Evolutionary conservation across 768 basidiomycete species (phyloP).

Genomic region (Psilocybe subaeruginosa): DNA sequence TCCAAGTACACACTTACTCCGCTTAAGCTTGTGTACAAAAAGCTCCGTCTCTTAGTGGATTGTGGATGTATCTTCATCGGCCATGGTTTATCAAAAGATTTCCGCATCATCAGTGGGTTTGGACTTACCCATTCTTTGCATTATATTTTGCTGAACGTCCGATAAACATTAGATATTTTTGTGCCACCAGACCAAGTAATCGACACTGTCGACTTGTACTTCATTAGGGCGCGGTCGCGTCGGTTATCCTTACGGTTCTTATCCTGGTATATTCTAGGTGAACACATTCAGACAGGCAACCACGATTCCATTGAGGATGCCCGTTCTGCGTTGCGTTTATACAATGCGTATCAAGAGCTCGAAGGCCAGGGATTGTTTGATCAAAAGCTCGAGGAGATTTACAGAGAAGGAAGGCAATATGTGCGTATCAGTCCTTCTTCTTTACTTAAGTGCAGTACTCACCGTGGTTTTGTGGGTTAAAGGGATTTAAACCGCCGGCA

Average conservation of each 20-base stretch:
- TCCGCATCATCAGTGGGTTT: conserved; percentile 92
- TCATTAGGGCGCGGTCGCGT: conserved; percentile 76
- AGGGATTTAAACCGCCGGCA: conserved; percentile 65
- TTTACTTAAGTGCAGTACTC: background rate
- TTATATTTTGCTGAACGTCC: background rate
- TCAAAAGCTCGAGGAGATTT: conserved; percentile 84
- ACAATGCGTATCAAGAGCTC: conserved; percentile 78
- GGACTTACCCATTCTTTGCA: background rate
- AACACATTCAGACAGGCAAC: conserved; percentile 90
- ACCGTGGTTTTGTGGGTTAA: background rate
- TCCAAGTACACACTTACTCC: conserved; percentile 92
- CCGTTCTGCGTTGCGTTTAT: conserved; percentile 80
- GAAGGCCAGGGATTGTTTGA: conserved; percentile 82
- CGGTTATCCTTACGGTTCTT: conserved; percentile 92
- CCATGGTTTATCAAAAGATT: conserved; percentile 96
- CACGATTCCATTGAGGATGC: conserved; percentile 99
- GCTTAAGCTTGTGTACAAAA: conserved; percentile 98
- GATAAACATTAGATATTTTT: conserved; percentile 72
- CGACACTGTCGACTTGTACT: conserved; percentile 98
- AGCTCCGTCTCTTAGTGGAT: conserved; percentile 90
- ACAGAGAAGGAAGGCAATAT: conserved; percentile 75
- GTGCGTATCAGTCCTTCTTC: conserved; percentile 41
- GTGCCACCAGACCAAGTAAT: conserved; percentile 95
- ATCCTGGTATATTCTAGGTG: conserved; percentile 90
- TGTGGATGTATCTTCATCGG: conserved; percentile 96